Conservation (phyloP, 2,329 filamentous ascomycete species). For the Blastomyces gilchristii region DNA sequence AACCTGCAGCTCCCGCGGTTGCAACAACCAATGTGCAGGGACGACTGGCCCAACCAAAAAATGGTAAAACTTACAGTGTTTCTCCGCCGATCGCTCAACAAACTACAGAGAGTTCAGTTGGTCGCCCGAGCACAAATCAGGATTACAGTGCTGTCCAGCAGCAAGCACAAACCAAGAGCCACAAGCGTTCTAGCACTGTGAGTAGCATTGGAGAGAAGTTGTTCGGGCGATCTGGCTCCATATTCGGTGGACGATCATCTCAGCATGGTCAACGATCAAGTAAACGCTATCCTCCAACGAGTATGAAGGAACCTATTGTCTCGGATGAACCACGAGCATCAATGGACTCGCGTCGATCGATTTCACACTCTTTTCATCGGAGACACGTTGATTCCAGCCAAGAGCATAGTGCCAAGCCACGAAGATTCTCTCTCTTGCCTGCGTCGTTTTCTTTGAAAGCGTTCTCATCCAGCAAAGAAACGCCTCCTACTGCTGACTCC, state of each 20-base stretch:
- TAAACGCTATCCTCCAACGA: constrained; percentile 78
- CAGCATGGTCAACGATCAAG: constrained; percentile 38
- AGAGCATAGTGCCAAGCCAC: constrained; percentile 45
- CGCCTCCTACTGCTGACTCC: constrained; percentile 35
- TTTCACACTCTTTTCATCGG: constrained; percentile 58
- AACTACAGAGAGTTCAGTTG: constrained; percentile 46
- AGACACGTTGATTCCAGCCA: constrained; percentile 58
- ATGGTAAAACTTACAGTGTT: constrained; percentile 58
- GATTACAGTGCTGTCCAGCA: constrained; percentile 46
- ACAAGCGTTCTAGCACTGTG: constrained; percentile 65
- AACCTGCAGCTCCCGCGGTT: constrained; percentile 76
- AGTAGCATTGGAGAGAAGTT: constrained; percentile 74
- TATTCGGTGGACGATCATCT: constrained; percentile 54
- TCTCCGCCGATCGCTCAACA: constrained; percentile 55
- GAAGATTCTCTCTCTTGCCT: constrained; percentile 62
- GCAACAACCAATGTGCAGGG: constrained; percentile 83
- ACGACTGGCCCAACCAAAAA: constrained; percentile 71
- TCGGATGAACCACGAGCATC: constrained; percentile 53
- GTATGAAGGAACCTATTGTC: constrained; percentile 56
- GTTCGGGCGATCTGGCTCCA: constrained; percentile 70
- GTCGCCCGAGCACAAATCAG: constrained; percentile 50
- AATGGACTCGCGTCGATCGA: constrained; percentile 64
- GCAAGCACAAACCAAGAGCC: constrained; percentile 37
- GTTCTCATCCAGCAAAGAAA: constrained; percentile 48
- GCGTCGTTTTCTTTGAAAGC: constrained; percentile 54